phyloP scores from a whole-genome alignment of 192 early-diverging fungal genomes.

The Martensiomyces pterosporus region DNA sequence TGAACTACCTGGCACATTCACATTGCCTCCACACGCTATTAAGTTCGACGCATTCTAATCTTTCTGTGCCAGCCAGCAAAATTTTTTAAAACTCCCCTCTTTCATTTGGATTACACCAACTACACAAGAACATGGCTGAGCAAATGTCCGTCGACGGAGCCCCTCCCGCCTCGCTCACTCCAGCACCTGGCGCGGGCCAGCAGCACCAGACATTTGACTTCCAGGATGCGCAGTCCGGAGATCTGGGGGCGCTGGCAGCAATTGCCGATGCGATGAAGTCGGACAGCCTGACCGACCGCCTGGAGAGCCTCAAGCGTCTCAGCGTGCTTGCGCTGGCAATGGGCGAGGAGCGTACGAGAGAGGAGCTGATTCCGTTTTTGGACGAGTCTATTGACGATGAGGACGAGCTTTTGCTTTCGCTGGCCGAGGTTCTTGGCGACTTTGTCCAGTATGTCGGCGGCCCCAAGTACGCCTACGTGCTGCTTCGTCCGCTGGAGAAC shows the following conservation, averaged over 20 bases:
- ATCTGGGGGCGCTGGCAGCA: conserved; percentile 44
- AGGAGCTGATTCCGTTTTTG: conserved; percentile 96
- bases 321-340: conserved; percentile 73
- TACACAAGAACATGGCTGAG: conserved; percentile 43
- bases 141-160: conserved; percentile 50
- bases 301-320: conserved; percentile 51
- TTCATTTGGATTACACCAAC: neutral
- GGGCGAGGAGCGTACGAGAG: conserved; percentile 88
- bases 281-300: conserved; percentile 48
- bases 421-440: conserved; percentile 91
- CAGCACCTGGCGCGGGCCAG: too few relatives aligned
- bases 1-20: too few relatives aligned
- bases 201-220: too few relatives aligned
- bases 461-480: conserved; percentile 74
- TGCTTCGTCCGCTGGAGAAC: conserved; percentile 91
- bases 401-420: conserved; percentile 89
- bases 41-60: too few relatives aligned
- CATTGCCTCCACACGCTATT: too few relatives aligned
- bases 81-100: too few relatives aligned
- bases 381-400: conserved; percentile 99
- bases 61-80: too few relatives aligned
- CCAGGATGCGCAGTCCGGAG: conserved; percentile 44
- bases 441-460: conserved; percentile 95
- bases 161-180: conserved; percentile 8
- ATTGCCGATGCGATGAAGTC: conserved; percentile 53